Base-by-base conservation (phyloP, 1,284 basidiomycete genomes). In the Taiwanofungus camphoratus region DNA sequence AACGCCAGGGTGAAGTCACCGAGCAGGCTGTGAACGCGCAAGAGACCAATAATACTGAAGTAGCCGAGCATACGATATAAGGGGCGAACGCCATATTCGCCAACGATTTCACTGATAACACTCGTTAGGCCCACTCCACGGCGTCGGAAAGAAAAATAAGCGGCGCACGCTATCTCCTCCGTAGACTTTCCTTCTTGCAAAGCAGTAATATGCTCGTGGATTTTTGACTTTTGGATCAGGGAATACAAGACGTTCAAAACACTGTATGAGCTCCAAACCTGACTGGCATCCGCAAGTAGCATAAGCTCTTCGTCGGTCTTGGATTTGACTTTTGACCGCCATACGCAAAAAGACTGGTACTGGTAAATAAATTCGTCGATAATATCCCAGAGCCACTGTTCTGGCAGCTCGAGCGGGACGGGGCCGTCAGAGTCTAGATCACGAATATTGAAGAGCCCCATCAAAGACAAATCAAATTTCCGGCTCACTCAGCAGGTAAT, bases 341-440 rank as follows among this genome's bases (percentile, higher is more conserved):
- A 97, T 42, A 89, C 82, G 55, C 92, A 87, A 69, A 97, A 97
- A 18, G 88, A 88, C 64, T 96, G 92, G 75, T 95, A 99, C 64
- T 98, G 95, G 70, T 97, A 99, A 57, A 98, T 96, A 66, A 99
- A 99, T 62, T 98, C 95, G 69, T 98, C 95, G 58, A 98, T 87
- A 67, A 99, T 97, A 64, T 99, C 95, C 91, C 94, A 98, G 5
- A 99, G 70, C 95, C 95, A 99, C 65, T 97, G 93, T 50, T 94
- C 90, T 0, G 95, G 95, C 12, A 98, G 79, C 55, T 95, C 86
- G 42, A 98, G 82, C 13, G 83, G 67, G 0, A 98, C 93, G 1
- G 95, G 95, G 0, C 90, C 91, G 50, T 97, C 92, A 18, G 91
- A 94, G 66, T 96, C 90, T 89, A 52, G 27, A 36, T 12, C 5